Evolutionary conservation across 345 rosid species (phyloP), one percentile per base, ranked within the genome.

Genomic region (Salix suchowensis): DNA sequence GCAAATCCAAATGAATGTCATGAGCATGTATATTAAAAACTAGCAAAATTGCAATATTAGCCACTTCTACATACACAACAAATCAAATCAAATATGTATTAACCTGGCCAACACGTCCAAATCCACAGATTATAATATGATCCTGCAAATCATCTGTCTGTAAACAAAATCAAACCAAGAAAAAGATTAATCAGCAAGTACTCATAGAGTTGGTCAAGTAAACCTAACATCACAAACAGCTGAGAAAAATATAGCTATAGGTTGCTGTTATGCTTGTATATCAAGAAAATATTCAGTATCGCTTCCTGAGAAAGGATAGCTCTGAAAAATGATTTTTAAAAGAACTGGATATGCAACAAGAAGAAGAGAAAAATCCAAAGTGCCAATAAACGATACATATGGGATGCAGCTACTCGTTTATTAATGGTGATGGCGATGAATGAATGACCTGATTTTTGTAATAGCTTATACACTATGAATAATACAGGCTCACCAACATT

Each of bases 121-220:
- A 95, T 81, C 98, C 98, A 78, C 98, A 95, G 32, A 95, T 85
- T 75, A 95, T 93, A 67, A 95, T 95, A 81, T 95, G 98, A 84
- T 85, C 98, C 84, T 93, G 98, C 86, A 95, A 87, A 88, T 95
- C 98, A 88, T 95, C 98, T 0, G 98, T 95, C 98, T 94, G 90
- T 58, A 88, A 76, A 78, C 67, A 82, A 72, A 80, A 71, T 28
- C 70, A 79, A 72, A 40, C 50, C 70, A 77, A 73, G 21, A 71
- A 73, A 80, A 79, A 66, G 55, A 64, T 68, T 54, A 73, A 54
- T 32, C 19, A 68, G 34, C 15, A 42, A 48, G 34, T 68, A 64
- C 68, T 44, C 58, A 76, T 61, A 70, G 36, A 60, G 18, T 58
- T 30, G 46, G 26, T 66, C 69, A 66, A 66, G 69, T 21, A 66